Conservation (phyloP, 805 yeast genomes). For the Tetrapisispora namnaoensis region DNA sequence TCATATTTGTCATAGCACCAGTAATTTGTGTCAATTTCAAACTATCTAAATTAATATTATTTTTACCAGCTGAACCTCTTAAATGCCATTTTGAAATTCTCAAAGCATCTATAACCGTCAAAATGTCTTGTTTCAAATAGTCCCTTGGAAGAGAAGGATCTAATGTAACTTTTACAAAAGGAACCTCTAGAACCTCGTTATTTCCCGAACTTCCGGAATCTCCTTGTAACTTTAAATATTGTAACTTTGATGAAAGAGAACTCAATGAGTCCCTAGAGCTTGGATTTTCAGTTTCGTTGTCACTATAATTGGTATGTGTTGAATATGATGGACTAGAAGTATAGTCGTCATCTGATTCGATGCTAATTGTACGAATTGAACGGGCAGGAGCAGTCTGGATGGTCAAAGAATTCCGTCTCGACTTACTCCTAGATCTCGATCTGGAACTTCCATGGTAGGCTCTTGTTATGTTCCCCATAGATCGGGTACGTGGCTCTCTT, state of each 20-base stretch:
- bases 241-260: background rate
- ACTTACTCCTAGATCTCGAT: conserved; percentile 33
- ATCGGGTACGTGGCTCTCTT: conserved; percentile 9
- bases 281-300: conserved; percentile 1
- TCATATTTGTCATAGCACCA: conserved; percentile 90
- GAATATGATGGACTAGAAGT: background rate
- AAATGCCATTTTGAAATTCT: conserved; percentile 71
- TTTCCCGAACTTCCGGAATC: conserved; percentile 1
- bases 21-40: conserved; percentile 58
- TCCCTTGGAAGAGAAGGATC: conserved; percentile 76
- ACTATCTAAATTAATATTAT: conserved; percentile 31
- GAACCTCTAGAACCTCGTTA: conserved; percentile 32
- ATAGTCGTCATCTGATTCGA: conserved; percentile 14
- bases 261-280: background rate
- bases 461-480: conserved; percentile 4
- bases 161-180: conserved; percentile 44
- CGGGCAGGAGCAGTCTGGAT: conserved; percentile 23
- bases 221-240: background rate
- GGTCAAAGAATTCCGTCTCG: conserved; percentile 22
- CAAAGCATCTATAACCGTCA: conserved; percentile 52
- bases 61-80: conserved; percentile 28
- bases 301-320: conserved; percentile 1
- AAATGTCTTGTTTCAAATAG: conserved; percentile 73
- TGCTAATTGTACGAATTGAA: conserved; percentile 21
- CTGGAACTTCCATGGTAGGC: conserved; percentile 21